Base-by-base conservation (phyloP, 2,329 filamentous ascomycete species). In the Tolypocladium endophyticum region DNA sequence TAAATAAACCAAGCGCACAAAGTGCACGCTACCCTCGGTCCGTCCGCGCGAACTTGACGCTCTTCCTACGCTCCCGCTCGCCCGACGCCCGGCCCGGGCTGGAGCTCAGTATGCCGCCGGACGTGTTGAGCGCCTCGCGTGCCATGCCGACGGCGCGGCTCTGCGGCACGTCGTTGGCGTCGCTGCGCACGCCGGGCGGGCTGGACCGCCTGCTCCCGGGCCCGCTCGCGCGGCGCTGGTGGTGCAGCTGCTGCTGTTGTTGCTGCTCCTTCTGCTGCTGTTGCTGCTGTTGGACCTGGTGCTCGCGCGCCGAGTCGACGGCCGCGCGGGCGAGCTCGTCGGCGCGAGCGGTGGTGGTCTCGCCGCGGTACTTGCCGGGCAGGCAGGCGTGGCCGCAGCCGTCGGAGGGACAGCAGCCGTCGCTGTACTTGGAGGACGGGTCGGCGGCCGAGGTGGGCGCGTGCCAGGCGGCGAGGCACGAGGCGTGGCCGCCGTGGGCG, bases 331-430 rank as follows among this genome's bases (percentile, higher is more conserved):
- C 77, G 2, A 85, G 70, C 59, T 85, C 82, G n/a, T 83, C 82
- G 38, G 75, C 76, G 4, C 76, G 72, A 3, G 73, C 74, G 0
- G 74, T 76, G 33, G 68, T 72, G 1, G 68, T 75, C 64, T 83
- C 80, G 8, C 79, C 74, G 5, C 81, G 77, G 72, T 83, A 85
- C 41, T 73, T 74, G 0, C 83, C 82, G 0, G 83, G 83, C 0
- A 87, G 75, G 62, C 85, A 87, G 35, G 82, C 81, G 65, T 87
- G 85, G 3, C 84, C 80, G 66, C 85, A 87, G 0, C 85, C 84
- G 62, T 87, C 83, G n/a, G 85, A 71, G 1, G 85, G 84, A 63
- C 85, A 87, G 69, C 80, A 85, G 0, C 85, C 85, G 55, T 80
- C 82, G 38, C 79, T 80, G 63, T 70, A 75, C 28, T 72, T 71